A percentile compares a stretch with the other conserved stretches of the same genome.
Conservation (phyloP, 495 filamentous ascomycete species). For the Pseudomonodictys pantanalensis region DNA sequence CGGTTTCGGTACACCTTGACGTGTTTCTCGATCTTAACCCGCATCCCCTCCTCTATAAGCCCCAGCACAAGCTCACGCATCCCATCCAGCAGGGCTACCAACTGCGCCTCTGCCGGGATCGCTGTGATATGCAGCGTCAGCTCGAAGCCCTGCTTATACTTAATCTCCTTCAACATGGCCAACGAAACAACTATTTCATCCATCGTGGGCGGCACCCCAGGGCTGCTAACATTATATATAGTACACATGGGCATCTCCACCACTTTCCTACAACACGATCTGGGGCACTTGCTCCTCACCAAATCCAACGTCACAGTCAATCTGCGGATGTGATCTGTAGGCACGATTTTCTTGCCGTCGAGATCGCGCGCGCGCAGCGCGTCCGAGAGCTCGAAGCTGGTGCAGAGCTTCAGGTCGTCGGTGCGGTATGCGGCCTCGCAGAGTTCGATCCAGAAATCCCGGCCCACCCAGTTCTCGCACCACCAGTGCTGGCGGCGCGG, state of each 20-base stretch:
- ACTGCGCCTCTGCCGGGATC: not conserved
- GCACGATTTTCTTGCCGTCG: not conserved
- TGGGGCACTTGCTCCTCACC: not conserved
- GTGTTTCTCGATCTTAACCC: not conserved
- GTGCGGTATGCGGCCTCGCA: not conserved
- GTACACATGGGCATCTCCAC: too few relatives aligned
- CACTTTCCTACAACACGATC: too few relatives aligned
- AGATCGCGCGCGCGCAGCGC: not conserved
- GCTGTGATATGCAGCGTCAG: not conserved
- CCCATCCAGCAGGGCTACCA: not conserved
- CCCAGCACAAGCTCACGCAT: not conserved
- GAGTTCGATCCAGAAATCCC: not conserved
- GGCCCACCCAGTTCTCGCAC: not conserved
- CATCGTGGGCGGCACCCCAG: not conserved
- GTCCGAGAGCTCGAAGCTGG: not conserved
- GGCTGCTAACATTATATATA: not conserved
- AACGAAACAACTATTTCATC: not conserved
- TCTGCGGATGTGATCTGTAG: not conserved
- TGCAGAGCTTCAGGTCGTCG: not conserved
- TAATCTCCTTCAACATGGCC: not conserved
- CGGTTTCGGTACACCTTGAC: not conserved
- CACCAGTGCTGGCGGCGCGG: not conserved
- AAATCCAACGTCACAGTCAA: too few relatives aligned
- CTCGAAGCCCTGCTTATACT: not conserved
- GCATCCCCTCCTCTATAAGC: not conserved